Evolutionary conservation across 129 eudicot genomes (phyloP), one percentile per base, ranked within the genome.

Genomic region (Mikania micrantha): DNA sequence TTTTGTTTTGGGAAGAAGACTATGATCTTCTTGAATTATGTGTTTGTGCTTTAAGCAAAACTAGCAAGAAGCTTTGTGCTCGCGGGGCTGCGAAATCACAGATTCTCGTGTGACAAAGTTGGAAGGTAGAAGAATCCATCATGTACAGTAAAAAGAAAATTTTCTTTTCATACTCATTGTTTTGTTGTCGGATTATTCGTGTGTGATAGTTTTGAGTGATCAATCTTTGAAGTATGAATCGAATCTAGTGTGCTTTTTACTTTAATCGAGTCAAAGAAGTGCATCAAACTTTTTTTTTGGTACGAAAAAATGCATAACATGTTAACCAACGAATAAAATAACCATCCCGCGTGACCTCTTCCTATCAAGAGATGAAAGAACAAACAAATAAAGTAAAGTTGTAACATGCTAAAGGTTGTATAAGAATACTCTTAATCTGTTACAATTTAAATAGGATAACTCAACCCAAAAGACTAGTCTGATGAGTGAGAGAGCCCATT

Each of bases 21-120:
- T 94, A 94, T 42, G 97, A 90, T 3, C 95, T 94, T 75, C 93
- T 94, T 50, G 99, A 94, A 70, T 85, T 61, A 20, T 94, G 99
- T 29, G 93, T 90, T 35, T 94, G 99, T 22, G 95, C 94, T 44
- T 79, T 94, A 25, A 81, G 75, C 74, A 86, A 85, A 73, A 77
- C 86, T 13, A 80, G 84, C 17, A 82, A 90, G 44, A 83, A 74
- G 25, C 83, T 77, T 22, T 94, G 99, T 73, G 87, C 97, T 44
- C 95, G 97, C 5, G 79, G 66, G 31, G 95, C 91, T 65, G 95
- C 96, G 44, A 89, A 72, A 81, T 94, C 95, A 34, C 99, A 94
- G 81, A 86, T 93, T 80, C 99, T 93, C 31, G 91, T 93, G 35
- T 90, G 61, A 76, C 27, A 45, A 64, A 19, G 13, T 39, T n/a